Base-by-base conservation (phyloP, 202 grass and related monocot species). In the Digitaria exilis region DNA sequence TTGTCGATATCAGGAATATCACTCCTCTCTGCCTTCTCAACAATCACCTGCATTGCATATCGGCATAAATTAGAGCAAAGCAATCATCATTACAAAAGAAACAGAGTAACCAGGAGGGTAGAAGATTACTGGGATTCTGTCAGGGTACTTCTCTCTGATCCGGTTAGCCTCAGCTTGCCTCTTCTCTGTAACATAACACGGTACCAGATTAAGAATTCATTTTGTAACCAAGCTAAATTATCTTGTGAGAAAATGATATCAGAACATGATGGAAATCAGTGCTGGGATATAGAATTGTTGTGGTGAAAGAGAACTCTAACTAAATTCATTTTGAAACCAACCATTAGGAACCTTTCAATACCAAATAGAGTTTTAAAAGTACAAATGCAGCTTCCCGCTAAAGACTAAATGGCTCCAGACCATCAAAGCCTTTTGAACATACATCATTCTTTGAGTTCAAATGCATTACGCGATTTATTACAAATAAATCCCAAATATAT, bases 121-220 rank as follows among this genome's bases (percentile, higher is more conserved):
- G 7, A 76, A 32, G 37, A 79, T 88, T 79, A 98, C 92, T 30
- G 92, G 95, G 70, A 97, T 97, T 91, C 92, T 97, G 35, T 94
- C 90, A 44, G 81, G 84, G 76, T 94, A 97, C 84, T 97, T 97
- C 75, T 94, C 94, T 68, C 90, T 94, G 71, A 97, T 97, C 25
- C 92, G 92, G 66, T 64, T 76, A 92, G 90, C 90, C 79, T 98
- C 96, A 54, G 87, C 66, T 37, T 93, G 92, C 88, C 92, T 93
- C 96, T 81, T 98, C 87, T 95, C 90, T 98, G 80, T 44, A 82
- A 88, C 30, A n/a, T n/a, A n/a, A n/a, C n/a, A n/a, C n/a, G n/a
- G n/a, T n/a, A n/a, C n/a, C n/a, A 59, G 2, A 0, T 46, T 32
- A 57, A 24, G 11, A 32, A 42, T 74, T 79, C 52, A 63, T 22